Percentiles rank a stretch among this genome's conserved stretches.
phyloP scores from a whole-genome alignment of 225 moss, liverwort and hornwort species.

The Marchantia paleacea region DNA sequence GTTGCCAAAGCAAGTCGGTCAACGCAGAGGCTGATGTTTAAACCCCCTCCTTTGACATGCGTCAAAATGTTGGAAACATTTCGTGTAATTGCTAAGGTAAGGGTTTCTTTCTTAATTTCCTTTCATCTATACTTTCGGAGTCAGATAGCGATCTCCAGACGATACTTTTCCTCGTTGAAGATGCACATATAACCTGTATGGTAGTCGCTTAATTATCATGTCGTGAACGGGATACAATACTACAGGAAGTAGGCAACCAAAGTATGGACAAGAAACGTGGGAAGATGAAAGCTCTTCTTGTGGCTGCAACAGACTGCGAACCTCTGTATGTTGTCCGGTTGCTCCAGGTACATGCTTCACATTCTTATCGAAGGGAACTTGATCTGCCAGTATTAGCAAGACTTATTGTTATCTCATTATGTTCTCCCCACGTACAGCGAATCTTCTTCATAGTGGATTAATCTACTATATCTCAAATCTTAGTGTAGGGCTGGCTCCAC shows the following conservation, averaged over 20 bases:
- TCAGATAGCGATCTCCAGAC: neutral
- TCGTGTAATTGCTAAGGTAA: slow-evolving; percentile 85
- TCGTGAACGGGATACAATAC: neutral
- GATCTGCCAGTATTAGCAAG: neutral
- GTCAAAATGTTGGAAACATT: slow-evolving; percentile 89
- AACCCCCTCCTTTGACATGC: slow-evolving; percentile 76
- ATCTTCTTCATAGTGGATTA: too few relatives aligned
- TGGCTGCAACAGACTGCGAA: slow-evolving; percentile 95
- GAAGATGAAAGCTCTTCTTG: slow-evolving; percentile 84
- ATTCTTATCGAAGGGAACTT: neutral
- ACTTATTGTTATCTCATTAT: neutral
- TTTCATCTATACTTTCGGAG: neutral
- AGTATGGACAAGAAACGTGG: slow-evolving; percentile 98
- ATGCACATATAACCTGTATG: neutral
- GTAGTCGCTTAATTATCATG: neutral
- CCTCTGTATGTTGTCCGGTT: slow-evolving; percentile 89
- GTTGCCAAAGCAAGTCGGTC: slow-evolving; percentile 95
- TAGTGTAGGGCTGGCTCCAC: too few relatives aligned
- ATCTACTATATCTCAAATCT: too few relatives aligned
- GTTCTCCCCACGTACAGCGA: too few relatives aligned
- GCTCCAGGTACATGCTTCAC: slow-evolving; percentile 60
- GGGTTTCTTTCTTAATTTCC: neutral
- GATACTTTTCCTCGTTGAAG: neutral
- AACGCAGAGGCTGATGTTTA: slow-evolving; percentile 85
- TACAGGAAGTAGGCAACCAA: slow-evolving; percentile 80